Evolutionary conservation across 1,284 basidiomycete genomes (phyloP), one percentile per base, ranked within the genome.

Genomic region (Boletus holoroseus): DNA sequence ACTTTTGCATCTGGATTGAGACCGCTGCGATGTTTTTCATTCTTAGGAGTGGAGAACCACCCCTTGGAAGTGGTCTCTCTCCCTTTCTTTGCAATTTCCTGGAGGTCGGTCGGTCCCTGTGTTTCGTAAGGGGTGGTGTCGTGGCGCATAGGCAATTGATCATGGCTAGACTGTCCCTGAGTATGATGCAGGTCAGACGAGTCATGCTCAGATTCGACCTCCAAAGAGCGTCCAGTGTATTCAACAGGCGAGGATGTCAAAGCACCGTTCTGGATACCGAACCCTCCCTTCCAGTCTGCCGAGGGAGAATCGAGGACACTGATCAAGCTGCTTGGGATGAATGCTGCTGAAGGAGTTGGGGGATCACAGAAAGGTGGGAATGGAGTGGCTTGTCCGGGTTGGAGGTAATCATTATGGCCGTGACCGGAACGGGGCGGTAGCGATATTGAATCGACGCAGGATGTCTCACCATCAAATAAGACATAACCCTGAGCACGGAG

Each of bases 1-100:
- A 81, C 88, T 63, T 91, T 90, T 45, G 89, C 89, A 64, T 86
- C 86, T 1, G 89, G 89, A 66, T 92, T 92, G 55, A 91, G 76
- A 4, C 84, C 81, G 61, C 79, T 85, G 65, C 71, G 77, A 42
- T 71, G 66, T 62, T 75, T 79, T 55, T 77, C 75, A 47, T 61
- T 61, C 56, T 64, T 55, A 58, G 60, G 60, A 16, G 68, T 58
- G 27, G 76, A 73, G 63, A 81, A 78, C 80, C 80, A 81, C 41
- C 78, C 76, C 39, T 73, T 70, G 37, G 72, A 67, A 27, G 51
- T 20, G 44, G 59, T 51, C 12, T 54, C 58, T 3, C 46, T 38
- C 9, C 61, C 47, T 36, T 56, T 60, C 24, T n/a, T 51, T 3
- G 47, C 35, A 9, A 43, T 20, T 15, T 56, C 55, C 7, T 49